These are phyloP conservation scores for Aspergillus latus DNA, from an alignment of 2,329 filamentous ascomycete species.

Conservation along the genomic window DNA sequence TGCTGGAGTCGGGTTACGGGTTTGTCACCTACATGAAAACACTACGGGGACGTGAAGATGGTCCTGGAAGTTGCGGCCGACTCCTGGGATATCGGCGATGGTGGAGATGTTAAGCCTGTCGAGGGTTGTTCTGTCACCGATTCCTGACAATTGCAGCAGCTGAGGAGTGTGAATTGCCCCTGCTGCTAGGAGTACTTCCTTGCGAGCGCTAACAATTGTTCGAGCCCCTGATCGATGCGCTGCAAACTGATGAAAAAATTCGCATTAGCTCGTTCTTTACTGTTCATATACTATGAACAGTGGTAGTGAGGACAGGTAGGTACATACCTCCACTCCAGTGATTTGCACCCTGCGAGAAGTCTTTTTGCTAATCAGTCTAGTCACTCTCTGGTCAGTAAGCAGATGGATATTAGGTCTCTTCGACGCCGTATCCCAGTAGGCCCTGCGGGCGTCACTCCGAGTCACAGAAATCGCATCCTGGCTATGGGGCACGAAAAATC, in stretches of 20 bases:
- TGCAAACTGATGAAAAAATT: neutral
- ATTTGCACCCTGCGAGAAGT: neutral
- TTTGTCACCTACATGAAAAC: constrained; percentile 1
- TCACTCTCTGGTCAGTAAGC: neutral
- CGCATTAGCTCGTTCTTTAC: too few relatives aligned
- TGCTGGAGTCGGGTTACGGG: neutral
- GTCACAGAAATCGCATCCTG: constrained; percentile 3
- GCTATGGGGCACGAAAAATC: constrained; percentile 8
- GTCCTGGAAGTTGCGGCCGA: constrained; percentile 12
- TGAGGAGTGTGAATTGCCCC: constrained; percentile 12
- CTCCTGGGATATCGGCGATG: constrained; percentile 1
- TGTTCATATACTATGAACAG: too few relatives aligned
- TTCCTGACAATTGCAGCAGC: constrained; percentile 10
- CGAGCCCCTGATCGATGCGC: neutral
- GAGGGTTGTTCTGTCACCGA: neutral
- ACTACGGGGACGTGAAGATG: constrained; percentile 9
- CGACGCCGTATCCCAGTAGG: constrained; percentile 6
- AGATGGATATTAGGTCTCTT: neutral
- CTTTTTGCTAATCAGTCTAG: neutral
- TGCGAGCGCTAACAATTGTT: neutral
- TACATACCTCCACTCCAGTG: neutral
- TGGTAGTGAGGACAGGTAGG: neutral
- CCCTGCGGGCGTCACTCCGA: constrained; percentile 5
- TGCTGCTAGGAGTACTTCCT: constrained; percentile 9
- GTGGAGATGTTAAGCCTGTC: constrained; percentile 1